A percentile compares a stretch with the other conserved stretches of the same genome.
phyloP scores from a whole-genome alignment of 768 basidiomycete genomes.

The Suillus clintonianus region DNA sequence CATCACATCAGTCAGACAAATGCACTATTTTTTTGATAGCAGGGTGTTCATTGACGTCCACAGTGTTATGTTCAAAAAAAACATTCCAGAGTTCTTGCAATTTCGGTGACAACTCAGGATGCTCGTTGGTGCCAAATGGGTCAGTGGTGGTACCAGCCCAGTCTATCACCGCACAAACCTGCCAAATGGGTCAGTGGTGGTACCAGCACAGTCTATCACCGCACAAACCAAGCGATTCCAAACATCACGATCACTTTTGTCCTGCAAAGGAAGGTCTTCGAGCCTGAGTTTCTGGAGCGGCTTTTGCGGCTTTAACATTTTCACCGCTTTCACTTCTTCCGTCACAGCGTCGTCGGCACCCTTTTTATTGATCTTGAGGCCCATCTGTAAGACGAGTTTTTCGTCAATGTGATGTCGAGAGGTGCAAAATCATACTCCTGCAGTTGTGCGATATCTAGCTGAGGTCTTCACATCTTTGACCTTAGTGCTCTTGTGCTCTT shows the following conservation, averaged over 20 bases:
- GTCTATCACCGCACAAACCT: too few species aligned
- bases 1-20: too few species aligned
- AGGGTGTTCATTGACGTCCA: neutral
- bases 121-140: constrained; percentile 1
- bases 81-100: neutral
- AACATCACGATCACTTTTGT: neutral
- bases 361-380: neutral
- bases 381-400: neutral
- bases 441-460: neutral
- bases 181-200: neutral
- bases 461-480: neutral
- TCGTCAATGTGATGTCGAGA: neutral
- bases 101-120: neutral
- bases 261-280: neutral
- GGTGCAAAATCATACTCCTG: neutral
- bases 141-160: too few species aligned
- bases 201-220: neutral
- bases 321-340: neutral
- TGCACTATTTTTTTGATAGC: neutral
- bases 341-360: neutral
- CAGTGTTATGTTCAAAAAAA: neutral
- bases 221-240: neutral
- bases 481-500: neutral
- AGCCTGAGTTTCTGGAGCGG: neutral
- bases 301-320: neutral